These are phyloP conservation scores for Rhodotorula sp. DNA, from an alignment of 1,284 basidiomycete species.

Conservation along the genomic window DNA sequence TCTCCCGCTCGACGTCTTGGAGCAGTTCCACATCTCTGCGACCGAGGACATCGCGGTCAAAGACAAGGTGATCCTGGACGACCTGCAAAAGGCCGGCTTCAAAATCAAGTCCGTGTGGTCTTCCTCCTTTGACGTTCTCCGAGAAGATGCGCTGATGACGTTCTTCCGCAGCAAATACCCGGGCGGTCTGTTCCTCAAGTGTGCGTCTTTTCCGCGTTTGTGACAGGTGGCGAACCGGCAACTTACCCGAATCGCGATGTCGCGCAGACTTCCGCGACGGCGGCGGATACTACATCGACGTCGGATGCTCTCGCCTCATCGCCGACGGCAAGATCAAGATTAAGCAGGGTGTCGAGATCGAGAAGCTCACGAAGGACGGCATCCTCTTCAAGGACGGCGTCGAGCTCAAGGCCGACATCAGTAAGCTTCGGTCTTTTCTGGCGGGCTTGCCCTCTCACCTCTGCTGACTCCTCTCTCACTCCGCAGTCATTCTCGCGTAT, in stretches of 20 bases:
- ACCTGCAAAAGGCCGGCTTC: constrained; percentile 52
- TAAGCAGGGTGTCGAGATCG: constrained; percentile 48
- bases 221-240: neutral
- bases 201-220: neutral
- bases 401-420: constrained; percentile 47
- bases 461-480: neutral
- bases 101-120: constrained; percentile 28
- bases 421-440: constrained; percentile 25
- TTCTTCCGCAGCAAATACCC: constrained; percentile 43
- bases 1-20: constrained; percentile 53
- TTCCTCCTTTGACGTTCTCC: no score
- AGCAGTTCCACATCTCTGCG: constrained; percentile 48
- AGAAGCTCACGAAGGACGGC: constrained; percentile 41
- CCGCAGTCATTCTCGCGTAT: constrained; percentile 12
- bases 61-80: constrained; percentile 49
- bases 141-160: no score
- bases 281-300: constrained; percentile 46
- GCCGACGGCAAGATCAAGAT: constrained; percentile 50
- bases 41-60: constrained; percentile 48
- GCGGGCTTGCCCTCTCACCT: neutral
- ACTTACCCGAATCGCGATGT: neutral
- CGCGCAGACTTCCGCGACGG: constrained; percentile 44
- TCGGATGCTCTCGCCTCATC: constrained; percentile 46
- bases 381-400: constrained; percentile 50
- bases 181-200: constrained; percentile 40